Conservation (phyloP, 306 rosid species). For the Rosa persica region DNA sequence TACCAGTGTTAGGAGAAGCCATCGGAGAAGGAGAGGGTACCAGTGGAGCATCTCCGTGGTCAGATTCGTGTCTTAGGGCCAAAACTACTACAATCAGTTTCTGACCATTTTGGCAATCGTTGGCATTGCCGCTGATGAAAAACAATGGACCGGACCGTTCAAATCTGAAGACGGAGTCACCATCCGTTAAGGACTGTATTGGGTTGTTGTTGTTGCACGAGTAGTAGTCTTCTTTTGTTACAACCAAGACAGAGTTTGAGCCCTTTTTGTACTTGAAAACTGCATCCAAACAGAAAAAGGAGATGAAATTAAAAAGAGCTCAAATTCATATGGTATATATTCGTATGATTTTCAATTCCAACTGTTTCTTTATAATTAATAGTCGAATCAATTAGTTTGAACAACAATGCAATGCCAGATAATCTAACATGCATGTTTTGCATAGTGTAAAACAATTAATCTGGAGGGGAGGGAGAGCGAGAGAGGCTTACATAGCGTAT, state of each 20-base stretch:
- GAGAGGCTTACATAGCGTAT: conserved; percentile 49
- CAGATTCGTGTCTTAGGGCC: conserved; percentile 30
- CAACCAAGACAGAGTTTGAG: conserved; percentile 54
- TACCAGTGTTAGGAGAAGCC: neutral
- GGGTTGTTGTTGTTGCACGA: conserved; percentile 60
- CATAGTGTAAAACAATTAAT: no score
- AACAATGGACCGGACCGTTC: conserved; percentile 51
- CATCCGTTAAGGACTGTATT: conserved; percentile 32
- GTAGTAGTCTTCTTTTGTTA: conserved; percentile 54
- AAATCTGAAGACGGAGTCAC: conserved; percentile 49
- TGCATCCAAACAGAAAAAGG: conserved; percentile 19
- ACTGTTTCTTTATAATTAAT: no score
- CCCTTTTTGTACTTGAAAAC: conserved; percentile 68
- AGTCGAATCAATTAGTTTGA: no score
- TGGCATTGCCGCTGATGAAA: conserved; percentile 50
- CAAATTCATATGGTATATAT: neutral
- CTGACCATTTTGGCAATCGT: conserved; percentile 52
- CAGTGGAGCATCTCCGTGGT: neutral
- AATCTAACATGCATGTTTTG: neutral
- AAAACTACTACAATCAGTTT: conserved; percentile 50
- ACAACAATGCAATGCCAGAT: no score
- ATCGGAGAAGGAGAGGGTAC: neutral
- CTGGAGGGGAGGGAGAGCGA: neutral
- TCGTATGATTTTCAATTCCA: neutral
- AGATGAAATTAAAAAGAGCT: neutral